Conservation (phyloP, 1,284 basidiomycete species). For the Cystobasidiaceae sp. region DNA sequence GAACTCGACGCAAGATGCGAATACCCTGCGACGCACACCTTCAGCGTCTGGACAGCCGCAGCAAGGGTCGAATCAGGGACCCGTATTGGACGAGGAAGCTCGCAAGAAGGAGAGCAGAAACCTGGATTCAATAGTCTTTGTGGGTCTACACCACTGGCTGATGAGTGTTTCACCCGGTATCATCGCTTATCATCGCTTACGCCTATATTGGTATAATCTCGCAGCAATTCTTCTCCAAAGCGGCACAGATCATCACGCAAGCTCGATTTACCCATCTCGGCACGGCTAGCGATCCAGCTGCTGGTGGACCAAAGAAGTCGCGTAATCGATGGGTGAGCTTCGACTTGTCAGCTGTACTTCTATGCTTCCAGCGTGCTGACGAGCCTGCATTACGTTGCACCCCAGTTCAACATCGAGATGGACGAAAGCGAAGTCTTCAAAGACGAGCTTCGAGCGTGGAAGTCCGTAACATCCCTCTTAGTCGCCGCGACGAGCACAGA, state of each 20-base stretch:
- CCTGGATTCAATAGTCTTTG: conserved; percentile 25
- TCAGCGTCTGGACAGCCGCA: no score
- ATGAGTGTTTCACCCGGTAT: no score
- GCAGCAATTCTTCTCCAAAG: conserved; percentile 48
- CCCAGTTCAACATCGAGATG: conserved; percentile 47
- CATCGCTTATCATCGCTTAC: no score
- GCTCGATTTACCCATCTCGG: conserved; percentile 40
- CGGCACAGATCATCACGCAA: conserved; percentile 44
- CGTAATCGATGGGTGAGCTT: conserved; percentile 34
- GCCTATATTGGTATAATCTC: conserved; percentile 16
- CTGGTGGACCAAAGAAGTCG: conserved; percentile 4
- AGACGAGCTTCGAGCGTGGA: conserved; percentile 45
- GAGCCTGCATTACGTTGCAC: background rate
- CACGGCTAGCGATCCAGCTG: background rate
- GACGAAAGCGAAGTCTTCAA: conserved; percentile 45
- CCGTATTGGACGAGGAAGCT: conserved; percentile 8
- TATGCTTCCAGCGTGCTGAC: background rate
- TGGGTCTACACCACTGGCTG: no score
- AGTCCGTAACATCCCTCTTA: conserved; percentile 40
- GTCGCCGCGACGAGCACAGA: conserved; percentile 5
- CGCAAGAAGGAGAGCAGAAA: conserved; percentile 29
- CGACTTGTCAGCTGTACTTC: background rate
- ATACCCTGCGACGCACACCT: no score
- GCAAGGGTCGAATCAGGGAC: no score
- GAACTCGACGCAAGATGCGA: no score